phyloP scores from a whole-genome alignment of 2,329 filamentous ascomycete genomes.

The Chaetomiaceae sp. region DNA sequence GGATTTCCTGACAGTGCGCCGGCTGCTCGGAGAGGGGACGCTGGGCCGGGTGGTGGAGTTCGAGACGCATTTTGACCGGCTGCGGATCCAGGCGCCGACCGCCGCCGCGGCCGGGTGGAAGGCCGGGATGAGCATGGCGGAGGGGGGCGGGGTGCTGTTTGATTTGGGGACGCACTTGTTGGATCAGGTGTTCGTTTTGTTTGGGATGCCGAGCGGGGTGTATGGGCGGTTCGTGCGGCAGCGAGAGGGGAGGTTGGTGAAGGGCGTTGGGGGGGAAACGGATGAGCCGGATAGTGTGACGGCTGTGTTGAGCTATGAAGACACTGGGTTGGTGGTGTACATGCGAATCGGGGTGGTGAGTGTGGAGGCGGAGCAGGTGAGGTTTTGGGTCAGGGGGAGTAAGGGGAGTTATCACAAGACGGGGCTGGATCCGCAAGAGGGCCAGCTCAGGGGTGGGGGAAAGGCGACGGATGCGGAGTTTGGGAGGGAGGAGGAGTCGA shows the following conservation, averaged over 20 bases:
- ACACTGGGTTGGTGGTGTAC: constrained; percentile 58
- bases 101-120: constrained; percentile 61
- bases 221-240: constrained; percentile 66
- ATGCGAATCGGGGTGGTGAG: constrained; percentile 66
- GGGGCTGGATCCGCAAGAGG: constrained; percentile 69
- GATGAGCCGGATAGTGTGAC: constrained; percentile 57
- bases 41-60: constrained; percentile 73
- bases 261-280: constrained; percentile 31
- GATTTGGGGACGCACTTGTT: constrained; percentile 73
- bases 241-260: constrained; percentile 43
- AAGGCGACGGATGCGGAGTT: constrained; percentile 59
- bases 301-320: constrained; percentile 61
- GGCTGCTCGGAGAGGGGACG: constrained; percentile 54
- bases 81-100: constrained; percentile 51
- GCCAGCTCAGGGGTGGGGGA: constrained; percentile 62
- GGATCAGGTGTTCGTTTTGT: constrained; percentile 68
- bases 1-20: constrained; percentile 67
- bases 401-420: constrained; percentile 72
- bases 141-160: constrained; percentile 65
- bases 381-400: constrained; percentile 73
- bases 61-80: constrained; percentile 76
- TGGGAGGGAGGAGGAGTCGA: constrained; percentile 57
- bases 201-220: constrained; percentile 63
- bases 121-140: constrained; percentile 50
- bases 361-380: constrained; percentile 63